Base-by-base conservation (phyloP, 2,329 filamentous ascomycete species). In the Fusarium agapanthi region DNA sequence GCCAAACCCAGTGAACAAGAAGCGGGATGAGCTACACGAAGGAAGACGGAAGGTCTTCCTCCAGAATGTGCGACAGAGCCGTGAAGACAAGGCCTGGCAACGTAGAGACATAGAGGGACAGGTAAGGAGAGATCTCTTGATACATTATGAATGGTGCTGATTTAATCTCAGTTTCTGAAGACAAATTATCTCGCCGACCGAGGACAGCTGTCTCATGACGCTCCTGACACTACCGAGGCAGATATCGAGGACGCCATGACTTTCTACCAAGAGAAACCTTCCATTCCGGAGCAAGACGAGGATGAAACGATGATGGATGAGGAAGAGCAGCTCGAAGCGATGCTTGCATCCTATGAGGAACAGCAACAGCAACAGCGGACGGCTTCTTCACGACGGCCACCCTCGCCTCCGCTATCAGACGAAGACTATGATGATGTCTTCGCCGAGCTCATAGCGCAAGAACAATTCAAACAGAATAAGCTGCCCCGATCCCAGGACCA, bases 41-140 rank as follows among this genome's bases (percentile, higher is more conserved):
- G 85, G 87, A 60, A 84, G 93, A 64, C 85, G 93, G 51, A 88
- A 88, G 37, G 83, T 92, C 62, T 95, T 95, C 75, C 82, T 95
- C 66, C 89, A 90, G 77, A 92, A 87, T 57, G 90, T 92, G 24
- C 85, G 89, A 65, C 87, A 89, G 75, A 86, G 88, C 44, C 83
- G 86, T 6, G 89, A 92, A 45, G 88, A 92, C 34, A 87, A 84
- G 75, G 82, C 83, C 28, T 92, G 90, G 86, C 85, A 88, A 75
- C 84, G 86, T 57, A 84, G 90, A 72, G 89, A 90, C 32, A 89
- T 90, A 6, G 90, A 92, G 75, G 89, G 91, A 74, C 81, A 84
- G 73, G 83, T 83, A 76, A 68, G 76, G 63, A 15, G 18, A 15
- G 20, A 18, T 9, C 15, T 11, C 16, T 22, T 18, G 0, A 15